Base-by-base conservation (phyloP, 83 land plant species). In the Picea mariana region DNA sequence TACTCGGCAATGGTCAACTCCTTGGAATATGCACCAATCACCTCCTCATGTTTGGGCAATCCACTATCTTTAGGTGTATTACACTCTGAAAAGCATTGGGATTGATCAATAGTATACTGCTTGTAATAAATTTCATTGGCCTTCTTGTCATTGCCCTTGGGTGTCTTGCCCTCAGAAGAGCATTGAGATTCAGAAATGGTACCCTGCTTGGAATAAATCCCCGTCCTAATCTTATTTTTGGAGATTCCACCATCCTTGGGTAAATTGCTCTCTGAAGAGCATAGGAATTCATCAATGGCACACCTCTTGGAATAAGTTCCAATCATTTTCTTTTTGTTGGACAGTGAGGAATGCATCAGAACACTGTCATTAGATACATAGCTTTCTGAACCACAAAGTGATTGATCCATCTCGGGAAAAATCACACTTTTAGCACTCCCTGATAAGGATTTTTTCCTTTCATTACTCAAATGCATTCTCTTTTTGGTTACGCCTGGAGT, bases 401-500 rank as follows among this genome's bases (percentile, higher is more conserved):
- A 85, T 12, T 59, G 72, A 63, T 34, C 64, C 76, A 81, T 78
- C 18, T 65, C 62, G 9, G 72, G 83, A 72, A 77, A 81, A 67
- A 26, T 80, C 62, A 81, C 79, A 65, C 79, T 85, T 60, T 88
- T 83, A 55, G 80, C 83, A 58, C 77, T 84, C 24, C 81, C 83
- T 26, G 75, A 77, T n/a, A 38, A 66, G 52, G 82, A 31, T 24
- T 52, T 83, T 73, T 64, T 78, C 42, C 82, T 63, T 80, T 77
- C 81, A 20, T 62, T 26, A 59, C 44, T 38, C 34, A 62, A 26
- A 69, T 63, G 67, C 7, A 15, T 16, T 81, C 60, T 83, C 55
- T 73, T 75, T 72, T 78, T 81, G 2, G 64, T 47, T 27, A 18
- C 55, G 21, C 60, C 42, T 38, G 62, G 47, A 66, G 49, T 16